A percentile compares a stretch with the other conserved stretches of the same genome.
phyloP scores from a whole-genome alignment of 1,284 basidiomycete species.

The Farysia itapuensis region DNA sequence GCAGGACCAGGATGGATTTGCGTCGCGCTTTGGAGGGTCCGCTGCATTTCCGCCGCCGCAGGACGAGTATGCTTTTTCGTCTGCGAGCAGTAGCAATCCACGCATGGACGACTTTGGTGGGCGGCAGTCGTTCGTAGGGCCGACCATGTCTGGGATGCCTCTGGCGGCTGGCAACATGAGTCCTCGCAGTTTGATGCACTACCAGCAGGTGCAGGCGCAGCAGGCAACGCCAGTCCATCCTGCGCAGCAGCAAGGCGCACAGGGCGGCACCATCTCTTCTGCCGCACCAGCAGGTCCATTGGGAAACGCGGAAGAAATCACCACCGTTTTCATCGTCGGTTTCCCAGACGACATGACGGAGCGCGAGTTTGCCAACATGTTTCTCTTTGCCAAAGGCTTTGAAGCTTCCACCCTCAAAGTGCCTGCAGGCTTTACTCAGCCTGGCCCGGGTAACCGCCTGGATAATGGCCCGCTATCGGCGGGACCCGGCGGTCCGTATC shows the following conservation, averaged over 20 bases:
- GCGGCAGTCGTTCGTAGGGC: conserved; percentile 12
- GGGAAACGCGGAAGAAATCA: conserved; percentile 74
- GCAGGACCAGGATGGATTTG: conserved; percentile 17
- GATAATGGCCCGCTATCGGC: conserved; percentile 21
- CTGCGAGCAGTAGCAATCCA: conserved; percentile 13
- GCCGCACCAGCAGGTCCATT: conserved; percentile 8
- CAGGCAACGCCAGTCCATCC: conserved; percentile 35
- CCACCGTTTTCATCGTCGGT: conserved; percentile 96
- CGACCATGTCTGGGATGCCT: conserved; percentile 18
- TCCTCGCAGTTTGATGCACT: conserved; percentile 48
- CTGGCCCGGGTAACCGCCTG: conserved; percentile 17
- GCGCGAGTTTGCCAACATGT: conserved; percentile 99
- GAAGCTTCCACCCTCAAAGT: conserved; percentile 98
- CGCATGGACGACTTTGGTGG: conserved; percentile 25
- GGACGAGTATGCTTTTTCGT: conserved; percentile 6
- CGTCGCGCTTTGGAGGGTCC: conserved; percentile 30
- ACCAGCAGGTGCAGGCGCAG: conserved; percentile 44
- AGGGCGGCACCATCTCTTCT: conserved; percentile 10
- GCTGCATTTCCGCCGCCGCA: conserved; percentile 26
- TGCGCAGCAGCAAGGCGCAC: conserved; percentile 18
- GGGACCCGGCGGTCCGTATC: conserved; percentile 43
- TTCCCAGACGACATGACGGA: conserved; percentile 99
- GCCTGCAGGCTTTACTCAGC: conserved; percentile 75
- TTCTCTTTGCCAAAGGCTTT: conserved; percentile 91
- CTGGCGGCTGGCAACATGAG: conserved; percentile 42